phyloP scores from a whole-genome alignment of 805 yeast genomes.

The Myxozyma neglecta region DNA sequence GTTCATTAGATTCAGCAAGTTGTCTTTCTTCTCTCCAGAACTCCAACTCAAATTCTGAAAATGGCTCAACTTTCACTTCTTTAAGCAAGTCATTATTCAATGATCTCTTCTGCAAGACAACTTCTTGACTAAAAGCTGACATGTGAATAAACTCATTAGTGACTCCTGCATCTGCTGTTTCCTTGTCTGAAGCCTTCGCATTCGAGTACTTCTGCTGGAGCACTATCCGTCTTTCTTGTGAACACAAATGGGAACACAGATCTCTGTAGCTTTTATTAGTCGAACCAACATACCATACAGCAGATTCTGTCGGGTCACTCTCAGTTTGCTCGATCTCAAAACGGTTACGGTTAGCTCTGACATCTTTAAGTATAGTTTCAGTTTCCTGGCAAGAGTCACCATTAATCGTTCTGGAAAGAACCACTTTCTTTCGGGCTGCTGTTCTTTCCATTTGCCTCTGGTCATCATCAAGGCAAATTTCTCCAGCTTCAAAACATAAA shows the following conservation, averaged over 20 bases:
- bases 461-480: background rate
- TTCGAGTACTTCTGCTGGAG: background rate
- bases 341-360: background rate
- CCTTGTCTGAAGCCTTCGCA: background rate
- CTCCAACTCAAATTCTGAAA: slow-evolving; percentile 2
- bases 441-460: background rate
- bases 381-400: background rate
- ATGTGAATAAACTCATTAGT: slow-evolving; percentile 10
- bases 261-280: slow-evolving; percentile 7
- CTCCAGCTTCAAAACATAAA: background rate
- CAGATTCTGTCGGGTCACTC: background rate
- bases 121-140: slow-evolving; percentile 7
- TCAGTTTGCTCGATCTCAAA: background rate
- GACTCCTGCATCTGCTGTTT: background rate
- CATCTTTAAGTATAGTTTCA: background rate
- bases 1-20: no score
- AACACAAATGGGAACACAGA: background rate
- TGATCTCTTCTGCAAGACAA: background rate
- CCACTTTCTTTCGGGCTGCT: background rate
- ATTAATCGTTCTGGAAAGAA: background rate
- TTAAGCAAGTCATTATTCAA: background rate
- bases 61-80: background rate
- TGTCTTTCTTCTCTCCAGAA: slow-evolving; percentile 2
- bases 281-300: slow-evolving; percentile 23
- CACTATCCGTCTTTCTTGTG: slow-evolving; percentile 2